Evolutionary conservation across 2,329 filamentous ascomycete genomes (phyloP).

Genomic region (Aspergillus sp.): DNA sequence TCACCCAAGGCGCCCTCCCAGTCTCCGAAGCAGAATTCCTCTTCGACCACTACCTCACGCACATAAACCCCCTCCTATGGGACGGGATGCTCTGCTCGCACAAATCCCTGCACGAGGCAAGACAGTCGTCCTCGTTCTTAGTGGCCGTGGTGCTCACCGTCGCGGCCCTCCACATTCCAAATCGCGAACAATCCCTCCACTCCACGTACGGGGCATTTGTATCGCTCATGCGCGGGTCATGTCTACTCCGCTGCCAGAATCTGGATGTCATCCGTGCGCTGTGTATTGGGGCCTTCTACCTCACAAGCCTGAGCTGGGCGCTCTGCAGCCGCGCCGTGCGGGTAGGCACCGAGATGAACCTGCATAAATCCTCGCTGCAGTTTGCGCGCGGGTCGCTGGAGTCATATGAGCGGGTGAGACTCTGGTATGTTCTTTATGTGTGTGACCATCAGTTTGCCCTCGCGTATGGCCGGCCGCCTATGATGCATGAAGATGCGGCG

Average conservation of each 20-base stretch:
- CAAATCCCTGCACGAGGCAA: constrained; percentile 42
- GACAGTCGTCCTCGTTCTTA: constrained; percentile 50
- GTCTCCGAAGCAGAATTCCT: constrained; percentile 45
- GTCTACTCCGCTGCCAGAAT: constrained; percentile 52
- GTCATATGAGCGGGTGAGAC: constrained; percentile 23
- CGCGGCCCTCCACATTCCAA: constrained; percentile 52
- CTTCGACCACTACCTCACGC: constrained; percentile 41
- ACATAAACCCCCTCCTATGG: constrained; percentile 45
- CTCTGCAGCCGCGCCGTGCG: constrained; percentile 21
- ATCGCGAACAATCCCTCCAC: constrained; percentile 46
- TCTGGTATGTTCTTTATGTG: constrained; percentile 38
- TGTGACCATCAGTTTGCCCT: constrained; percentile 39
- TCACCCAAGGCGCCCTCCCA: constrained; percentile 39
- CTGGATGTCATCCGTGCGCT: constrained; percentile 46
- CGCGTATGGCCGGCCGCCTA: constrained; percentile 35
- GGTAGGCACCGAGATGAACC: constrained; percentile 22
- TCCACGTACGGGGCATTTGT: constrained; percentile 53
- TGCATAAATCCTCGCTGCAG: constrained; percentile 24
- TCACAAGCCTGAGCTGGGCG: constrained; percentile 43
- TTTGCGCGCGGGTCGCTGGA: constrained; percentile 21
- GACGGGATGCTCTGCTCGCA: constrained; percentile 33
- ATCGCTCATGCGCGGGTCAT: constrained; percentile 49
- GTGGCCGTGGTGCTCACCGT: constrained; percentile 53
- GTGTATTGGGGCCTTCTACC: constrained; percentile 52
- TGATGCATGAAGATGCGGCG: constrained; percentile 11